Evolutionary conservation across 176 grass and related monocot genomes (phyloP), one percentile per base, ranked within the genome.

Genomic region (Zea mays): DNA sequence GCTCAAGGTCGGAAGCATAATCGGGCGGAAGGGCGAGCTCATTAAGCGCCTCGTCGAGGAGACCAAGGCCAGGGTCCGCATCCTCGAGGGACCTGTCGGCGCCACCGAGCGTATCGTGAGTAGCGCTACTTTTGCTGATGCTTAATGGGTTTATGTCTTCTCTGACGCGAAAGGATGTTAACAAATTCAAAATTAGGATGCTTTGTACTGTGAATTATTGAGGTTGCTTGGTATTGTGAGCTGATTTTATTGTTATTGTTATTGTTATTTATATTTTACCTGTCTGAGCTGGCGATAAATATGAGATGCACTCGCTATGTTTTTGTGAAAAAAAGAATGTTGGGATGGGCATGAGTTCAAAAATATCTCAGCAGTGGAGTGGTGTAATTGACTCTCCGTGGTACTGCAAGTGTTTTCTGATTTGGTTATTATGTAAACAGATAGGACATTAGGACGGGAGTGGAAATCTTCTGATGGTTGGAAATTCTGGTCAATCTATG

Each of bases 21-120:
- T 99, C 8, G 96, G 96, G 52, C 77, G 96, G 21, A 95, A 93
- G 85, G 96, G 96, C 8, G 96, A 99, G 74, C 74, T 95, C 64
- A 92, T 99, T 71, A 95, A 99, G 79, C 89, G 85, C 39, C 89
- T 99, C 44, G 89, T 90, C 17, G 96, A 99, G 85, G 96, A 99
- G 85, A 95, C 92, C 60, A 94, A 85, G 83, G 92, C 96, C 74
- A 82, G 85, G 27, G 86, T 95, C 83, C 92, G 87, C 61, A 51
- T 99, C 62, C 92, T 99, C 39, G 85, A 95, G 55, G 92, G 91
- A 0, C 92, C 96, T 9, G 46, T 95, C 45, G 96, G 96, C 57
- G 81, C 87, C 34, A 79, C 82, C 13, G 96, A 99, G 73, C 89
- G 96, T 84, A 80, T 99, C 69, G 96, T 99, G 73, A 95, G 96